Evolutionary conservation across 1,284 basidiomycete species (phyloP).

Genomic region (Athelia sp.): DNA sequence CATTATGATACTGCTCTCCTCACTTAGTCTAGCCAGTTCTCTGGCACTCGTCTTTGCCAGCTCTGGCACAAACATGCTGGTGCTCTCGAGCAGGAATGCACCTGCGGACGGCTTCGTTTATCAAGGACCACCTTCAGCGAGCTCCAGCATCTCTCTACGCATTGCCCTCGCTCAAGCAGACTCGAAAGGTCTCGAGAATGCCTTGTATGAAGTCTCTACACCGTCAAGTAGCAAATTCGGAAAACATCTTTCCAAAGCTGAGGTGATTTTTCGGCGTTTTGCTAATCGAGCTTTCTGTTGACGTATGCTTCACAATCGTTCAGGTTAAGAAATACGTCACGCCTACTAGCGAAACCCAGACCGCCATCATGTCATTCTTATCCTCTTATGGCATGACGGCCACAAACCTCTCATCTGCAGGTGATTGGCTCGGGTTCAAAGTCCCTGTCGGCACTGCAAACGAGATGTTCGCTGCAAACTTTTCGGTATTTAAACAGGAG

Average conservation of each 20-base stretch:
- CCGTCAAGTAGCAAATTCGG: conserved; percentile 23
- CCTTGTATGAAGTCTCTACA: conserved; percentile 24
- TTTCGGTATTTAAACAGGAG: conserved; percentile 30
- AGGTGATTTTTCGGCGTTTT: conserved; percentile 19
- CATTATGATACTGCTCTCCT: too few species aligned
- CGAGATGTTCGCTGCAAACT: conserved; percentile 33
- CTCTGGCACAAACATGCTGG: not conserved
- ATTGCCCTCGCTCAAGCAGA: conserved; percentile 10
- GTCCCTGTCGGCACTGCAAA: conserved; percentile 33
- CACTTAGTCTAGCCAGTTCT: too few species aligned
- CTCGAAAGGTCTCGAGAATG: conserved; percentile 28
- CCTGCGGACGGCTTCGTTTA: conserved; percentile 8
- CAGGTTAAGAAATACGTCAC: conserved; percentile 34
- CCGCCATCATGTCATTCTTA: conserved; percentile 33
- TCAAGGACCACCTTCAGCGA: not conserved
- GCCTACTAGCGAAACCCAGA: conserved; percentile 26
- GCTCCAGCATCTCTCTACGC: not conserved
- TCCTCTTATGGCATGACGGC: conserved; percentile 27
- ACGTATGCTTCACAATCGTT: not conserved
- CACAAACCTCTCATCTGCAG: conserved; percentile 25
- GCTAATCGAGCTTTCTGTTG: not conserved
- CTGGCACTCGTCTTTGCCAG: not conserved
- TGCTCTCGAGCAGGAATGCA: not conserved
- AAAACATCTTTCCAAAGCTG: conserved; percentile 23
- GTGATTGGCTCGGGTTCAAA: conserved; percentile 36